Percentiles rank a stretch among this genome's conserved stretches.
phyloP scores from a whole-genome alignment of 2,329 filamentous ascomycete species.

The Hypoxylon sp. region DNA sequence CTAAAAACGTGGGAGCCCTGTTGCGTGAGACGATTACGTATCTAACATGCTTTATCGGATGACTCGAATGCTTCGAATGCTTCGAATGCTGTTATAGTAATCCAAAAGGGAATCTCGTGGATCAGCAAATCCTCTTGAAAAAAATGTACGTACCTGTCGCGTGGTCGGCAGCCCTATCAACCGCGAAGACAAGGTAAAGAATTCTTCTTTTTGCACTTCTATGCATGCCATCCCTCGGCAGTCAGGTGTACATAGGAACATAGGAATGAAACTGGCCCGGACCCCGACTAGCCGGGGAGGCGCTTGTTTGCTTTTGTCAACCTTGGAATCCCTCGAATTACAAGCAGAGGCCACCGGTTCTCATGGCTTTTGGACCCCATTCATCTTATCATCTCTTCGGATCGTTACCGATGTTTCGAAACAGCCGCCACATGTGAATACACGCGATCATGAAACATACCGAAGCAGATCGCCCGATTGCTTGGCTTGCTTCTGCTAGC shows the following conservation, averaged over 20 bases:
- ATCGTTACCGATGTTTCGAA: conserved; percentile 39
- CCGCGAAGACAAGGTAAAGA: conserved; percentile 10
- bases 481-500: conserved; percentile 18
- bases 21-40: conserved; percentile 26
- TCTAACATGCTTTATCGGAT: conserved; percentile 2
- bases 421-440: conserved; percentile 41
- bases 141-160: conserved; percentile 7
- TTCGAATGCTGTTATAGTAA: conserved; percentile 8
- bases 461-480: conserved; percentile 23
- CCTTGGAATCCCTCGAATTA: conserved; percentile 5
- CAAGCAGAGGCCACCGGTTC: conserved; percentile 37
- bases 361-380: conserved; percentile 39
- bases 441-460: conserved; percentile 43
- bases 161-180: conserved; percentile 13
- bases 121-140: conserved; percentile 20
- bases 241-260: no score
- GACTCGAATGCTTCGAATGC: no score
- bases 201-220: conserved; percentile 36
- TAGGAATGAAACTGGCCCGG: conserved; percentile 22
- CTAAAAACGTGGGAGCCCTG: conserved; percentile 42
- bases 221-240: conserved; percentile 44
- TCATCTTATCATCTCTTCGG: conserved; percentile 32
- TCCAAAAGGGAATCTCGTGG: conserved; percentile 14
- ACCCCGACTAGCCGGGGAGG: conserved; percentile 31
- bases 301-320: conserved; percentile 6